A percentile compares a stretch with the other conserved stretches of the same genome.
phyloP scores from a whole-genome alignment of 1,284 basidiomycete species.

The Pascua sp. region DNA sequence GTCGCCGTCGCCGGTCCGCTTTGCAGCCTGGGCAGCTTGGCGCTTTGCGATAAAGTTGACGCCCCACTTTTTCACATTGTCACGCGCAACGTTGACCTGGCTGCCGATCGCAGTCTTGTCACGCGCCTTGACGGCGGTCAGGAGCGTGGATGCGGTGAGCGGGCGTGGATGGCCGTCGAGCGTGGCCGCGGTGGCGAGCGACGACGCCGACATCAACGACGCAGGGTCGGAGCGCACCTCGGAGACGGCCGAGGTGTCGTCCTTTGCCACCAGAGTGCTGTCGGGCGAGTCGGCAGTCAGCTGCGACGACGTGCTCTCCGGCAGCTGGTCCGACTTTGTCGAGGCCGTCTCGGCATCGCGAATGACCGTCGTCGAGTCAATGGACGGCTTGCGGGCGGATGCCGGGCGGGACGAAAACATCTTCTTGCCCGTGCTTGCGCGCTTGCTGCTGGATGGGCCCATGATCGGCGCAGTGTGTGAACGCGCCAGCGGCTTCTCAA shows the following conservation, averaged over 20 bases:
- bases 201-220: not conserved
- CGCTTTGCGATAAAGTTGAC: conserved; percentile 58
- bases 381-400: too few relatives aligned
- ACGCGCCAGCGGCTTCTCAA: too few relatives aligned
- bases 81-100: conserved; percentile 61
- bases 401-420: too few relatives aligned
- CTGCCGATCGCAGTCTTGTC: conserved; percentile 79
- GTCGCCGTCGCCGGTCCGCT: conserved; percentile 8
- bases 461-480: too few relatives aligned
- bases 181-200: not conserved
- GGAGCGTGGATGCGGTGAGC: not conserved
- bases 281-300: not conserved
- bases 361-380: too few relatives aligned
- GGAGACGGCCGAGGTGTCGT: not conserved
- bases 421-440: too few relatives aligned
- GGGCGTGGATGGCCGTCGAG: not conserved
- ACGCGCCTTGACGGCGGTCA: conserved; percentile 59
- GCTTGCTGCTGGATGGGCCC: too few relatives aligned
- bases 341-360: not conserved
- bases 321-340: not conserved
- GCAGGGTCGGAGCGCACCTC: not conserved
- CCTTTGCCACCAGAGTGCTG: too few relatives aligned
- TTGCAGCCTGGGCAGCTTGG: not conserved
- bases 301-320: not conserved
- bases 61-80: conserved; percentile 83